Evolutionary conservation across 139 green algal genomes (phyloP).

Genomic region (Chlamydomonas sp.): DNA sequence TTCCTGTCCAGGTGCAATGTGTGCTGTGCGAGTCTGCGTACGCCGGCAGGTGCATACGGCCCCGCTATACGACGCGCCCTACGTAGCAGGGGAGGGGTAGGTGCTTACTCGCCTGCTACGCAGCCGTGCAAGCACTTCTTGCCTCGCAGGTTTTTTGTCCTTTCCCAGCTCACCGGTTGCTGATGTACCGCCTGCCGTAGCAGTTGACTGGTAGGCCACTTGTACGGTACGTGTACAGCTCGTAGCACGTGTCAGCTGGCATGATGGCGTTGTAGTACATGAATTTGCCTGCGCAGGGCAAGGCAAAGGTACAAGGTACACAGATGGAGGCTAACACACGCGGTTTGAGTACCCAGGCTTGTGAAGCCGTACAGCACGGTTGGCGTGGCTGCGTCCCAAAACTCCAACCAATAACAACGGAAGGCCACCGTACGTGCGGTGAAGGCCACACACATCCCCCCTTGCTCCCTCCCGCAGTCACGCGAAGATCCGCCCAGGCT

Average conservation of each 20-base stretch:
- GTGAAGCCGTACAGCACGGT: too few species aligned
- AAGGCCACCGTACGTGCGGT: too few species aligned
- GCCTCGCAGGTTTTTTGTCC: too few species aligned
- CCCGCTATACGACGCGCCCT: too few species aligned
- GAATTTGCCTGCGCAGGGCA: constrained; percentile 15
- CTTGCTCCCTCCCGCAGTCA: too few species aligned
- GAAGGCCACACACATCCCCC: too few species aligned
- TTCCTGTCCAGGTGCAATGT: neutral
- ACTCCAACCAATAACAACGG: too few species aligned
- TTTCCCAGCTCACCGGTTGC: constrained; percentile 9
- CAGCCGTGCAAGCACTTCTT: neutral
- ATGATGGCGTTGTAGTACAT: constrained; percentile 56
- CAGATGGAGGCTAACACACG: neutral
- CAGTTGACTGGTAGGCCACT: constrained; percentile 40
- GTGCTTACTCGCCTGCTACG: neutral
- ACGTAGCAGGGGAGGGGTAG: neutral
- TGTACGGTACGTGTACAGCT: constrained; percentile 39
- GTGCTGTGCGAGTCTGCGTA: neutral
- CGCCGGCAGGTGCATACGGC: neutral
- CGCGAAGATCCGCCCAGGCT: too few species aligned
- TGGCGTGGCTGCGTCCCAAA: too few species aligned
- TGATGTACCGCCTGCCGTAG: constrained; percentile 49
- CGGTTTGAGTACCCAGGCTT: too few species aligned
- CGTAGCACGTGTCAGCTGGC: constrained; percentile 28
- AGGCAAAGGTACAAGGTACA: neutral